Base-by-base conservation (phyloP, 805 yeast genomes). In the Candida chilensis region DNA sequence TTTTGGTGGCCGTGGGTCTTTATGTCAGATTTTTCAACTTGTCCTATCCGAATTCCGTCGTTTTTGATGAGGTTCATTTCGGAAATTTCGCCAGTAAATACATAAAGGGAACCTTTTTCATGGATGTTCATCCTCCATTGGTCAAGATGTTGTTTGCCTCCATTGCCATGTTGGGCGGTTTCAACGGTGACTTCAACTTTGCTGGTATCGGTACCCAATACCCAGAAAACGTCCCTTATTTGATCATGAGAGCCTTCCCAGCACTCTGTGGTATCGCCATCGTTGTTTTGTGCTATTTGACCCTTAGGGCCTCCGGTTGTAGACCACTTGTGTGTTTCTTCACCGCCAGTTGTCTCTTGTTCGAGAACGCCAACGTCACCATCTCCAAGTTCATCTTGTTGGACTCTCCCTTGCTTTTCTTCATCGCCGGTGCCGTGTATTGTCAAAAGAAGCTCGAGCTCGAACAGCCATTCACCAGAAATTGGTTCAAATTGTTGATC, bases 71-170 rank as follows among this genome's bases (percentile, higher is more conserved):
- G 54, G 92, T 83, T 24, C 94, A 84, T 55, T 92, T 92, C 46
- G 98, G 98, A 33, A 94, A 94, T n/a, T 92, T 90, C 58, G 95
- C 96, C 19, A 69, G 79, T 35, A 77, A 83, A 54, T 92, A 87
- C 58, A 67, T 77, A 32, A 53, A 58, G 31, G 83, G 85, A 13
- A 53, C 54, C 12, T 80, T 64, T 47, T 81, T 80, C 53, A 66
- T 80, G 71, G 88, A 78, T 50, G 79, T 74, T 27, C 83, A 81
- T 47, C 94, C 94, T 6, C 94, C 94, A 4, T 62, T 83, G 41
- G 81, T 83, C 22, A 76, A 80, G 47, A 69, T 83, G 77, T 52
- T 83, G 28, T 81, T 67, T 54, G 92, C 88, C 3, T 81, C 78
- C 29, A 70, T 81, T 32, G 85, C 72, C 1, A 52, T 67, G 19